These are phyloP conservation scores for Lupinus albus DNA, from an alignment of 306 rosid species.

Conservation along the genomic window DNA sequence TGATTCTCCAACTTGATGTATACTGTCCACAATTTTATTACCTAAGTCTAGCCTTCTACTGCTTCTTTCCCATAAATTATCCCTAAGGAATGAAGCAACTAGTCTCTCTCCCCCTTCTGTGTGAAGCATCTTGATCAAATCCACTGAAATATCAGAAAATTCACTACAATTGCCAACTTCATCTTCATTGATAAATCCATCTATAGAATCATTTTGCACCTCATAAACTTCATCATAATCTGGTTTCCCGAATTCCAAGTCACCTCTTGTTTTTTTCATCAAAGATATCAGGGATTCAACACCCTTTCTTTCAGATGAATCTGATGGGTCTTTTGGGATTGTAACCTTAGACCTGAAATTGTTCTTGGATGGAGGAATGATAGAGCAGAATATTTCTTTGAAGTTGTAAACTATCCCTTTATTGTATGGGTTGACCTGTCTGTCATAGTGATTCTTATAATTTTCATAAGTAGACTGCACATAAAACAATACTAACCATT, in stretches of 20 bases:
- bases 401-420: constrained; percentile 57
- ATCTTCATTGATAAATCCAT: constrained; percentile 37
- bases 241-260: constrained; percentile 49
- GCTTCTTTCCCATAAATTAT: constrained; percentile 48
- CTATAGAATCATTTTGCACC: constrained; percentile 43
- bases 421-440: constrained; percentile 57
- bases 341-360: constrained; percentile 62
- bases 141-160: constrained; percentile 32
- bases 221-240: constrained; percentile 45
- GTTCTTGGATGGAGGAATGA: constrained; percentile 66
- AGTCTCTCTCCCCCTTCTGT: constrained; percentile 45
- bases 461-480: constrained; percentile 79
- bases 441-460: constrained; percentile 67
- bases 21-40: constrained; percentile 45
- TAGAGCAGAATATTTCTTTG: constrained; percentile 58
- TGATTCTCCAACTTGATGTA: constrained; percentile 46
- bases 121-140: constrained; percentile 48
- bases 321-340: constrained; percentile 50
- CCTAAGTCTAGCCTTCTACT: constrained; percentile 46
- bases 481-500: constrained; percentile 34
- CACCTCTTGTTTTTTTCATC: constrained; percentile 46
- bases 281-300: constrained; percentile 38
- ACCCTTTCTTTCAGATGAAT: constrained; percentile 38
- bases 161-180: constrained; percentile 45
- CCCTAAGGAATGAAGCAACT: constrained; percentile 37